Base-by-base conservation (phyloP, 2,329 filamentous ascomycete species). In the Trichoderma koningii region DNA sequence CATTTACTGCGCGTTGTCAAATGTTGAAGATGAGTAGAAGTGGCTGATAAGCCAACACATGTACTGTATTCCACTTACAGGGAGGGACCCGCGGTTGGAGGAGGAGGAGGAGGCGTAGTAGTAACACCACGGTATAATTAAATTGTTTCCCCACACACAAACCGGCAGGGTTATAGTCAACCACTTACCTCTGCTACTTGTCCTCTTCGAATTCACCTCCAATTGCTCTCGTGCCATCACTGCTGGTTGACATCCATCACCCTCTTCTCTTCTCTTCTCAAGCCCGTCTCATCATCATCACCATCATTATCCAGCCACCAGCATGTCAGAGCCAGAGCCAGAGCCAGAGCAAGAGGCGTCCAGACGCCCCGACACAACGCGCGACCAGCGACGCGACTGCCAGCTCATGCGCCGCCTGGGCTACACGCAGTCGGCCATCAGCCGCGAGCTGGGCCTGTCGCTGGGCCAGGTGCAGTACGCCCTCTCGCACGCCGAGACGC, bases 361-460 rank as follows among this genome's bases (percentile, higher is more conserved):
- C 3, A 44, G 53, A 23, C 51, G 60, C 4, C 51, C 60, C 42
- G 60, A 63, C 15, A 63, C 60, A 15, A 55, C 51, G 3, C 60
- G 60, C 60, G 60, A 63, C 48, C 55, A 62, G 38, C 23, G 55
- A 47, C 55, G 60, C 28, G 60, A 63, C 55, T 50, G 42, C 21
- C 50, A 63, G 51, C 28, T 63, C 19, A 63, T 63, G 60, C 60
- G 51, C 2, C 60, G 60, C 4, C 51, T 63, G 7, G 60, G 60
- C n/a, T 55, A 63, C 41, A 63, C 60, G 12, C 60, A 63, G 41
- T 30, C 60, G 3, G 60, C 50, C 6, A 63, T 63, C 48, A 55
- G 60, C 14, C 41, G 41, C 14, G 47, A 63, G 42, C 60, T 63
- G 4, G 44, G 45, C 51, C 28, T 63, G 26, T 63, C 60, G 10